phyloP scores from a whole-genome alignment of 192 early-diverging fungal genomes.

The Coemansia sp. region DNA sequence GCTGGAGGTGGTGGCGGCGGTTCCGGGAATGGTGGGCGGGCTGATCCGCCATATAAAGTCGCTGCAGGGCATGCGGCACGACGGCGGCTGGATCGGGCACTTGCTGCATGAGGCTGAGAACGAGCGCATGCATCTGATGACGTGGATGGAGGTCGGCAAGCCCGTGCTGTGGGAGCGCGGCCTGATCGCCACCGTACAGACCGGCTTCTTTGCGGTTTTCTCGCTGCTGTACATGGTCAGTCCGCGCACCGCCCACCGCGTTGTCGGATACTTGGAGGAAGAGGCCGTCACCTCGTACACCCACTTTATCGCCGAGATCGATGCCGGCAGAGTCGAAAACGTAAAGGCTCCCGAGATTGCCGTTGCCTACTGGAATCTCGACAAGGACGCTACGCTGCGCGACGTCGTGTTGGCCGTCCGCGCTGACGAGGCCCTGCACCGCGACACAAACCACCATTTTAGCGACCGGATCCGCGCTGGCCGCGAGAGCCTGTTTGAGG shows the following conservation, averaged over 20 bases:
- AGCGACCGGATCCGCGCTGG: constrained; percentile 59
- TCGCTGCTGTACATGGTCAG: constrained; percentile 80
- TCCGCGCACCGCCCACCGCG: constrained; percentile 78
- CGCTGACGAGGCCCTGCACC: constrained; percentile 83
- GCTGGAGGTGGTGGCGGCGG: constrained; percentile 71
- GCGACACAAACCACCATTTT: constrained; percentile 88
- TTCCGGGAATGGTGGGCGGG: constrained; percentile 88
- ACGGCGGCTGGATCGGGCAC: constrained; percentile 88
- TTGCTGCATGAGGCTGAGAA: constrained; percentile 92
- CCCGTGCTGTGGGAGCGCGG: constrained; percentile 60
- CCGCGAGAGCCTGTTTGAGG: constrained; percentile 54
- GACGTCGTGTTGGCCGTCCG: constrained; percentile 86
- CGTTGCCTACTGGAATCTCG: constrained; percentile 79
- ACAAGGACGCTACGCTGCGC: constrained; percentile 61
- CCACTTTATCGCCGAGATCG: constrained; percentile 80
- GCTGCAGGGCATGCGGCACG: constrained; percentile 69
- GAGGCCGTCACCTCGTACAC: constrained; percentile 90
- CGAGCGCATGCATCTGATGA: constrained; percentile 72
- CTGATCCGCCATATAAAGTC: constrained; percentile 74
- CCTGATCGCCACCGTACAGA: constrained; percentile 74
- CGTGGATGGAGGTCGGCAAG: constrained; percentile 71
- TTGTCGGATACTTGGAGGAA: constrained; percentile 93
- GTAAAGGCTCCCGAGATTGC: constrained; percentile 79
- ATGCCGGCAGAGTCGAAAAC: constrained; percentile 66
- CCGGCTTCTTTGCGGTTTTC: constrained; percentile 87